Evolutionary conservation across 768 basidiomycete species (phyloP), one percentile per base, ranked within the genome.

Genomic region (Tylopilus sp.): DNA sequence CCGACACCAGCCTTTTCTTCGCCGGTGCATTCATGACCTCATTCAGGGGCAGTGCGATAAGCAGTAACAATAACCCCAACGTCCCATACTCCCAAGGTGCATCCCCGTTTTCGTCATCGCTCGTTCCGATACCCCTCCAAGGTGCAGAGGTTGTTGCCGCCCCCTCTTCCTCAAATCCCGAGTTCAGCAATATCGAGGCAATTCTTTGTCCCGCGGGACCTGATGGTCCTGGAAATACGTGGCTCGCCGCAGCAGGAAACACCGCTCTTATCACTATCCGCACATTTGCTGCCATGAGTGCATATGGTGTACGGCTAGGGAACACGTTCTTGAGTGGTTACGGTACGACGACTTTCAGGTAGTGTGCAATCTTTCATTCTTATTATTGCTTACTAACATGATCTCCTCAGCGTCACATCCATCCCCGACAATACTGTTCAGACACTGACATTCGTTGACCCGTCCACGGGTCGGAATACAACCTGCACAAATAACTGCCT

Each of bases 291-390:
- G 86, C 77, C 62, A 79, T 90, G 50, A 82, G 79, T 44, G 88
- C 83, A 3, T 83, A 76, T 50, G 97, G 95, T 5, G 65, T 98
- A 43, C 83, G 97, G 40, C 73, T 99, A 25, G 95, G 93, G 23
- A 98, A 99, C 71, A 95, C 93, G 8, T 91, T 95, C 69, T 76
- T 85, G 56, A 70, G 76, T 45, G 80, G 84, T 47, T 84, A 88
- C 58, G 88, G 93, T 38, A 95, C 95, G 1, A 89, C 82, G n/a
- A 79, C 75, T 5, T 99, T 99, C 71, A 87, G 80, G 95, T 95
- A 68, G 40, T 43, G 12, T 42, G 30, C 30, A 28, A 54, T 40
- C 22, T 23, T 10, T 1, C 35, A 18, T 40, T 26, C 11, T 36
- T n/a, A 7, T 44, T 53, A 28, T 47, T 26, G 48, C 23, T n/a